Base-by-base conservation (phyloP, 345 rosid genomes). In the Turnera subulata region DNA sequence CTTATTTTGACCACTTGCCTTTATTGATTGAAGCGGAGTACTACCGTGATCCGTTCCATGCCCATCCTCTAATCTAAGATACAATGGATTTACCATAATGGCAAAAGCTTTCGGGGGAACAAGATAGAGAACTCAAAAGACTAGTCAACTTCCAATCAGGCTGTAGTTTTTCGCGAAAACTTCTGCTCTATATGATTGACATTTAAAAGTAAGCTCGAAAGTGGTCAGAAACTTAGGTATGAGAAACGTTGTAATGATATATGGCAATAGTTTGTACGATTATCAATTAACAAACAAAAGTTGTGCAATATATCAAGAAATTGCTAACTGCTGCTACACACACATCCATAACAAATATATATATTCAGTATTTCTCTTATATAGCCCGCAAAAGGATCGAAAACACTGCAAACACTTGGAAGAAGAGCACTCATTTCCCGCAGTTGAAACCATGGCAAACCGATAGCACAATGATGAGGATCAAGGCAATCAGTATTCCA, bases 371-470 rank as follows among this genome's bases (percentile, higher is more conserved):
- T 56, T 17, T 60, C 56, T 23, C 47, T 65, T 33, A n/a, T 58
- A 67, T 58, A 67, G 42, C 53, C 35, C 40, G 54, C 60, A 52
- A 49, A 55, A 55, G 63, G 61, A 38, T 38, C 0, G 17, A 46
- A 15, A 44, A 33, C 46, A 51, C 2, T 52, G 59, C 22, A 51
- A 26, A 38, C 47, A 54, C 37, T 35, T 45, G 10, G 48, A 38
- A 42, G 23, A 56, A 10, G 6, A 26, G n/a, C 24, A 17, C 53
- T 68, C 70, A 65, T 52, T 72, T 70, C 55, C 75, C 64, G 25
- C 84, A 76, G 23, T 65, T 76, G 56, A 72, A 76, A 11, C 80
- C 77, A 15, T 62, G 62, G 77, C 80, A 76, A 50, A 72, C 64
- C 1, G 80, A 76, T 48, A 76, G 73, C 35, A 76, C 72, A 25